A percentile compares a stretch with the other conserved stretches of the same genome.
Conservation (phyloP, 768 basidiomycete species). For the Lactarius deliciosus region DNA sequence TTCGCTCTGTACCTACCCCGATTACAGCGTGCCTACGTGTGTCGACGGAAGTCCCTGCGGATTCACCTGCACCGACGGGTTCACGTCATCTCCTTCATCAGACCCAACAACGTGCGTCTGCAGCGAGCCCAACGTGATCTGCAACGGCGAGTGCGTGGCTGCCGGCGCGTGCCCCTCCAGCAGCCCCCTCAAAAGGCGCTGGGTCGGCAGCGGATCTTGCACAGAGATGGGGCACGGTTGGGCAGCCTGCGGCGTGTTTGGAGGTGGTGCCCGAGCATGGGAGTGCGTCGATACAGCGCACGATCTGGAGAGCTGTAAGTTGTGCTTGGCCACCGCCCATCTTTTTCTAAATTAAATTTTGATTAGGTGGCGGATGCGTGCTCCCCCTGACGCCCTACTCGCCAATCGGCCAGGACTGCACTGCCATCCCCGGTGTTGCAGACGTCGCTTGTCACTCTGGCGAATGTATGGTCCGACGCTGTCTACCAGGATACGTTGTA, state of each 20-base stretch:
- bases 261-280: conserved; percentile 42
- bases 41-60: conserved; percentile 41
- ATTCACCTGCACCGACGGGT: conserved; percentile 50
- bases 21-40: conserved; percentile 42
- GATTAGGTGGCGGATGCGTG: conserved; percentile 45
- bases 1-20: conserved; percentile 42
- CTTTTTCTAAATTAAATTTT: no score
- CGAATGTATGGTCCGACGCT: conserved; percentile 45
- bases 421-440: conserved; percentile 46
- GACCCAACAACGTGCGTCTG: conserved; percentile 46
- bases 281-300: conserved; percentile 49
- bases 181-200: conserved; percentile 32
- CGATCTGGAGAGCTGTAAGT: conserved; percentile 56
- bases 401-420: conserved; percentile 48
- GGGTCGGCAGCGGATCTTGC: conserved; percentile 36
- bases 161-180: conserved; percentile 35
- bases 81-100: conserved; percentile 34
- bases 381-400: conserved; percentile 36
- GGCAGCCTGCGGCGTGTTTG: conserved; percentile 46
- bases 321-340: neutral
- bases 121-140: conserved; percentile 41
- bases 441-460: conserved; percentile 50
- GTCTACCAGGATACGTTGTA: conserved; percentile 43
- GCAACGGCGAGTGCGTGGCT: conserved; percentile 47
- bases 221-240: conserved; percentile 32